phyloP scores from a whole-genome alignment of 805 yeast genomes.

The Komagataella populi region DNA sequence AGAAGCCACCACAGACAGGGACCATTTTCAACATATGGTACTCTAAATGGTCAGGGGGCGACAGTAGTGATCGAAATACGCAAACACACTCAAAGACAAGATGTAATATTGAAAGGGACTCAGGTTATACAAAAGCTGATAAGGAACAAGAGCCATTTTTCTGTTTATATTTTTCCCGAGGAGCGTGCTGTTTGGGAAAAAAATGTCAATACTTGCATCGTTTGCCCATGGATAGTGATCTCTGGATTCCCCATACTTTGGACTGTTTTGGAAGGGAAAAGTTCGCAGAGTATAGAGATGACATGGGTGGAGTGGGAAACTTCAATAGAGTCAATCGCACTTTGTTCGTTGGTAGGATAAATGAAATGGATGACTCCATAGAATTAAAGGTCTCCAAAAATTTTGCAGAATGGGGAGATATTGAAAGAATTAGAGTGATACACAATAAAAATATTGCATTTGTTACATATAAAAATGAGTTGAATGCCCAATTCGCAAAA shows the following conservation, averaged over 20 bases:
- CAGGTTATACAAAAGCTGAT: slow-evolving; percentile 68
- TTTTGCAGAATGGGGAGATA: slow-evolving; percentile 66
- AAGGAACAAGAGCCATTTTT: slow-evolving; percentile 30
- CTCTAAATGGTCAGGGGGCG: slow-evolving; percentile 79
- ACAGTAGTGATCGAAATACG: slow-evolving; percentile 25
- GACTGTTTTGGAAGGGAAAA: slow-evolving; percentile 94
- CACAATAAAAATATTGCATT: slow-evolving; percentile 62
- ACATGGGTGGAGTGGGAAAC: slow-evolving; percentile 90
- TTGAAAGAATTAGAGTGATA: slow-evolving; percentile 52
- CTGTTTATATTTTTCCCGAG: slow-evolving; percentile 82
- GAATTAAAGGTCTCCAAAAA: slow-evolving; percentile 28
- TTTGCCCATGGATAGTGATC: slow-evolving; percentile 50
- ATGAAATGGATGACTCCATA: slow-evolving; percentile 21
- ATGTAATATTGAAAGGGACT: slow-evolving; percentile 46
- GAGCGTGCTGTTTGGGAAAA: slow-evolving; percentile 70
- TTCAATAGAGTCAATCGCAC: slow-evolving; percentile 60
- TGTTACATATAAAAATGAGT: slow-evolving; percentile 53
- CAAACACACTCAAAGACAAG: slow-evolving; percentile 37
- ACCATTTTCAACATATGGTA: slow-evolving; percentile 80
- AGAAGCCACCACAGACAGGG: slow-evolving; percentile 70
- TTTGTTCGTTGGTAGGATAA: slow-evolving; percentile 55
- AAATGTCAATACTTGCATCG: slow-evolving; percentile 71
- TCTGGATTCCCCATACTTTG: slow-evolving; percentile 37
- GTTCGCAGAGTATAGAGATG: slow-evolving; percentile 71
- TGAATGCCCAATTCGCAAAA: slow-evolving; percentile 85